Conservation (phyloP, 2,329 filamentous ascomycete genomes). For the Pyricularia sp. region DNA sequence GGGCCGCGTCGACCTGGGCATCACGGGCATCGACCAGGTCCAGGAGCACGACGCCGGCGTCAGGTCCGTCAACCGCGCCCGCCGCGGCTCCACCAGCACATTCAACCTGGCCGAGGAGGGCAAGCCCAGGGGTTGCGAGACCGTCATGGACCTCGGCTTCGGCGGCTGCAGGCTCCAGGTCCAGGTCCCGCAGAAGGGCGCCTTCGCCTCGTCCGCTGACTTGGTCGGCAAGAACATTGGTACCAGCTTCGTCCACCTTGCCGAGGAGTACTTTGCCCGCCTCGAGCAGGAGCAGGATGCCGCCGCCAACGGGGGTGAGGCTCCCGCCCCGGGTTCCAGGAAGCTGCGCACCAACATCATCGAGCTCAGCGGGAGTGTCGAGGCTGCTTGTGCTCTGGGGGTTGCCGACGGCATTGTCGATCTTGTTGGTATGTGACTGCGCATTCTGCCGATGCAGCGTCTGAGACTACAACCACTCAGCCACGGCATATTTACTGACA, state of each 20-base stretch:
- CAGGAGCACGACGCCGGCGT: slow-evolving; percentile 70
- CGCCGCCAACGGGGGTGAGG: slow-evolving; percentile 13
- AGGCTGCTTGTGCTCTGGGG: slow-evolving; percentile 88
- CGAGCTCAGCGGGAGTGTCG: slow-evolving; percentile 90
- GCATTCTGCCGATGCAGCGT: background rate
- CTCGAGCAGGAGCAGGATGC: slow-evolving; percentile 47
- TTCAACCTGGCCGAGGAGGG: slow-evolving; percentile 27
- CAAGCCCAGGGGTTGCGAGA: slow-evolving; percentile 53
- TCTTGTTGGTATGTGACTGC: slow-evolving; percentile 64
- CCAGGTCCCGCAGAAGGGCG: slow-evolving; percentile 84
- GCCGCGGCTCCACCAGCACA: slow-evolving; percentile 22
- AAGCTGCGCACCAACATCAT: slow-evolving; percentile 79
- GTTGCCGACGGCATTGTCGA: slow-evolving; percentile 97
- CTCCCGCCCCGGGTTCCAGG: slow-evolving; percentile 12
- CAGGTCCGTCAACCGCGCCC: slow-evolving; percentile 31
- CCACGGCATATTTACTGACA: background rate
- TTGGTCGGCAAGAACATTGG: slow-evolving; percentile 87
- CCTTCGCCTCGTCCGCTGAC: slow-evolving; percentile 55
- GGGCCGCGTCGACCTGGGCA: slow-evolving; percentile 79
- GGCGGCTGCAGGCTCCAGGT: slow-evolving; percentile 88
- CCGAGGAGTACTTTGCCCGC: slow-evolving; percentile 69
- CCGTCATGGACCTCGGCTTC: slow-evolving; percentile 82
- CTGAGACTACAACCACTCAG: background rate
- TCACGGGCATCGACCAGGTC: slow-evolving; percentile 88
- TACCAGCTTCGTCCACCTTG: slow-evolving; percentile 83